These are phyloP conservation scores for Salicornia ramosissima DNA, from an alignment of 148 eudicot species.

Conservation along the genomic window DNA sequence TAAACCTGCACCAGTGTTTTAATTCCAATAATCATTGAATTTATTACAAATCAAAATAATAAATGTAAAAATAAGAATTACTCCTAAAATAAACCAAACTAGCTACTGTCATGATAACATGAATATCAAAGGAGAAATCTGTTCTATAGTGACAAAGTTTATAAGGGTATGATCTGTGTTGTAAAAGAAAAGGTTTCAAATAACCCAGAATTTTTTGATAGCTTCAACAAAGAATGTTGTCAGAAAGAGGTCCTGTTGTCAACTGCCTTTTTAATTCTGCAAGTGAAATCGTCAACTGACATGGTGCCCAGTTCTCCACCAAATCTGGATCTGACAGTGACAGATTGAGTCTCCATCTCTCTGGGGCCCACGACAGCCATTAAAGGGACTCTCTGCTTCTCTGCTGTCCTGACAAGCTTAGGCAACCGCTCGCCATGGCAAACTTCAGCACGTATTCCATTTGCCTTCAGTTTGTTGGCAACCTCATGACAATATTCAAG, in stretches of 20 bases:
- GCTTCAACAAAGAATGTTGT: constrained; percentile 4
- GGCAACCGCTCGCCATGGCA: constrained; percentile 90
- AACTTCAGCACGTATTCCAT: constrained; percentile 73
- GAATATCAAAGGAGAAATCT: too few relatives aligned
- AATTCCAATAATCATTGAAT: too few relatives aligned
- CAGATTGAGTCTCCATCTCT: constrained; percentile 71
- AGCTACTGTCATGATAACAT: too few relatives aligned
- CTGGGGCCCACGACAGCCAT: constrained; percentile 92
- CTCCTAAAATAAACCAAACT: too few relatives aligned
- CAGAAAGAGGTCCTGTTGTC: constrained; percentile 55
- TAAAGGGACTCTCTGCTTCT: constrained; percentile 85
- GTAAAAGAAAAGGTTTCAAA: not conserved
- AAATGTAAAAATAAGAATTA: too few relatives aligned
- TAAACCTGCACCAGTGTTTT: not conserved
- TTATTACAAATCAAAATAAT: not conserved
- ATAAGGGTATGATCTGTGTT: too few relatives aligned
- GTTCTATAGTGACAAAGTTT: too few relatives aligned
- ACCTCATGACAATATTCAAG: constrained; percentile 69
- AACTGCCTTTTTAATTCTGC: constrained; percentile 44
- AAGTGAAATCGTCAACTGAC: constrained; percentile 55
- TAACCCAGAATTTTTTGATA: not conserved
- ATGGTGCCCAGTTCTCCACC: constrained; percentile 79
- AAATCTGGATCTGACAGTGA: constrained; percentile 85
- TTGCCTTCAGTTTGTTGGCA: constrained; percentile 44
- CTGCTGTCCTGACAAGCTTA: constrained; percentile 79